Evolutionary conservation across 2,329 filamentous ascomycete species (phyloP).

Genomic region (Aureobasidium lini): DNA sequence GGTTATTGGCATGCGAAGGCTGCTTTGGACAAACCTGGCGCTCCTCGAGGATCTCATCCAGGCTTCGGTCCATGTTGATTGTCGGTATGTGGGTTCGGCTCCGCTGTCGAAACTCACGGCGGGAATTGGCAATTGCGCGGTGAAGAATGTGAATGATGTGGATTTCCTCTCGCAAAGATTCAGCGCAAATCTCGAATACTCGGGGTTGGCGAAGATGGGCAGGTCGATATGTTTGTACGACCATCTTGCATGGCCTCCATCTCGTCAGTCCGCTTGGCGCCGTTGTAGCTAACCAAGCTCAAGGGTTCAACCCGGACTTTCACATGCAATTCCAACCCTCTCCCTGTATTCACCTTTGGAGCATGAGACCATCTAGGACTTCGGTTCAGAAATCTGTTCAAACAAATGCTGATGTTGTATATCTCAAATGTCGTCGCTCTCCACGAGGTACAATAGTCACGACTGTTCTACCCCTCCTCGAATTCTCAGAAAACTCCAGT

Average conservation of each 20-base stretch:
- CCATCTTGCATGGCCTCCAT: neutral
- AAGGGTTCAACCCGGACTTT: neutral
- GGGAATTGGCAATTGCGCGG: neutral
- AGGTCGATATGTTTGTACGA: neutral
- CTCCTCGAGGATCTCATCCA: constrained; percentile 58
- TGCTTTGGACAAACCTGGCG: constrained; percentile 42
- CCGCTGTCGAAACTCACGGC: neutral
- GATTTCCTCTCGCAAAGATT: neutral
- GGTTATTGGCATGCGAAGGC: neutral
- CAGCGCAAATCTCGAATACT: neutral
- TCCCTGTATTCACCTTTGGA: too few species aligned
- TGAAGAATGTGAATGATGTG: neutral
- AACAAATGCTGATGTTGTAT: too few species aligned
- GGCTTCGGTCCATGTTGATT: constrained; percentile 53
- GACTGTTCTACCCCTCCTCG: too few species aligned
- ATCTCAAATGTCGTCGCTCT: too few species aligned
- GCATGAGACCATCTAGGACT: too few species aligned
- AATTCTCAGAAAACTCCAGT: too few species aligned
- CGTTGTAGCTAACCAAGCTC: neutral
- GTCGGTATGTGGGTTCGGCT: neutral
- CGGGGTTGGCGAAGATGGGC: neutral
- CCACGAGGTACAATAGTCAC: too few species aligned
- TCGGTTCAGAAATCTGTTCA: too few species aligned
- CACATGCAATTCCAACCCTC: neutral
- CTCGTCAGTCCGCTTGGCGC: neutral